A percentile compares a stretch with the other conserved stretches of the same genome.
Conservation (phyloP, 2,329 filamentous ascomycete genomes). For the Dactylellina haptotyla region DNA sequence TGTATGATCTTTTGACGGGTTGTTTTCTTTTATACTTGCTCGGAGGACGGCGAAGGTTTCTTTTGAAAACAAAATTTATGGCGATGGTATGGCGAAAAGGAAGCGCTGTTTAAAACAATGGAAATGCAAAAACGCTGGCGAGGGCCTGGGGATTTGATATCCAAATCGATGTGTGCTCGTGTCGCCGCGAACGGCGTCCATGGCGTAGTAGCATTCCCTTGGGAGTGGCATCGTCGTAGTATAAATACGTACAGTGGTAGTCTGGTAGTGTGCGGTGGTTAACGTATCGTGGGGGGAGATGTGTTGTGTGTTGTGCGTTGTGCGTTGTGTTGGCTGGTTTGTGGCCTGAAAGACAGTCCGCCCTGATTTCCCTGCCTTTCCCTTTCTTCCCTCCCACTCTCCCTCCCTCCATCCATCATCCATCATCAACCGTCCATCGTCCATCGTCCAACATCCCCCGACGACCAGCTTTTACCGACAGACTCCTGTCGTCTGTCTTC, state of each 20-base stretch:
- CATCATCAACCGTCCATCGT: slow-evolving; percentile 11
- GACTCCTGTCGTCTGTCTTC: slow-evolving; percentile 31
- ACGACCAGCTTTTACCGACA: background rate
- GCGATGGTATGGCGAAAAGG: slow-evolving; percentile 21
- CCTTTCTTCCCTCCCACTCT: slow-evolving; percentile 3
- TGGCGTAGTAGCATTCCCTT: background rate
- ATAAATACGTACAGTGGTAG: too few species aligned
- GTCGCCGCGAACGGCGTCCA: too few species aligned
- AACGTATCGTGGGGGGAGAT: background rate
- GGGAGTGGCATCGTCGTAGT: background rate
- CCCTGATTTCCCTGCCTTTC: slow-evolving; percentile 1
- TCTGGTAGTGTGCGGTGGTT: background rate
- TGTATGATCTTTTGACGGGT: slow-evolving; percentile 8
- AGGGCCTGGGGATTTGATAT: too few species aligned
- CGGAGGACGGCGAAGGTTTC: slow-evolving; percentile 22
- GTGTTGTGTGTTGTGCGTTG: background rate
- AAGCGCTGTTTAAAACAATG: background rate
- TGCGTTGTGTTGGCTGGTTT: slow-evolving; percentile 12
- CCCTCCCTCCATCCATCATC: slow-evolving; percentile 5
- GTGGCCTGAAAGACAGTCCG: background rate
- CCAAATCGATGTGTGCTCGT: too few species aligned
- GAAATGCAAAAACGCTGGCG: background rate
- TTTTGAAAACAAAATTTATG: slow-evolving; percentile 2
- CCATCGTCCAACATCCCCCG: background rate
- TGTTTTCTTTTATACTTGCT: background rate